phyloP scores from a whole-genome alignment of 129 eudicot species.

The Heracleum sosnowskyi region DNA sequence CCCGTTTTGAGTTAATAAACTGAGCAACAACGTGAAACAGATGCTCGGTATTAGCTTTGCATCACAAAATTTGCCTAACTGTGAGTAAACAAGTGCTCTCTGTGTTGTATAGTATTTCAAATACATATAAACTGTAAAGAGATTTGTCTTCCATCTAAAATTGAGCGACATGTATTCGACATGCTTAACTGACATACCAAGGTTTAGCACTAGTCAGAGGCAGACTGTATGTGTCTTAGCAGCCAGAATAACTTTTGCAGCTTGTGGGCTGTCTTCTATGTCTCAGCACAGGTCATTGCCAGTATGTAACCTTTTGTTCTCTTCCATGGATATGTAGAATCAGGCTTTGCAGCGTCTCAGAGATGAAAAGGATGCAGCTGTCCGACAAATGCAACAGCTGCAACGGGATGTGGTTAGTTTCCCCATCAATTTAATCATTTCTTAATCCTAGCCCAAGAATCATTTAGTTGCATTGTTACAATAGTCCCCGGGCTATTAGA shows the following conservation, averaged over 20 bases:
- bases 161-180: not conserved
- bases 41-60: not conserved
- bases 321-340: constrained; percentile 26
- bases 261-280: not conserved
- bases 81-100: not conserved
- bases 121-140: not conserved
- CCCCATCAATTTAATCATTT: not conserved
- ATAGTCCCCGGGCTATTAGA: no score
- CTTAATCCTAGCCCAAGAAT: not conserved
- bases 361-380: constrained; percentile 73
- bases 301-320: not conserved
- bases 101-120: not conserved
- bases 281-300: not conserved
- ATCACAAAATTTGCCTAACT: not conserved
- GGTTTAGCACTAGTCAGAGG: not conserved
- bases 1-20: not conserved
- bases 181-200: not conserved
- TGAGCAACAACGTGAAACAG: not conserved
- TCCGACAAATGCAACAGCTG: constrained; percentile 58
- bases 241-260: not conserved
- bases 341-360: constrained; percentile 49
- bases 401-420: constrained; percentile 67
- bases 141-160: not conserved
- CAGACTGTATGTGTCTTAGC: not conserved
- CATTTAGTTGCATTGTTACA: not conserved